Evolutionary conservation across 2,329 filamentous ascomycete genomes (phyloP).

Genomic region (Leptographium procerum): DNA sequence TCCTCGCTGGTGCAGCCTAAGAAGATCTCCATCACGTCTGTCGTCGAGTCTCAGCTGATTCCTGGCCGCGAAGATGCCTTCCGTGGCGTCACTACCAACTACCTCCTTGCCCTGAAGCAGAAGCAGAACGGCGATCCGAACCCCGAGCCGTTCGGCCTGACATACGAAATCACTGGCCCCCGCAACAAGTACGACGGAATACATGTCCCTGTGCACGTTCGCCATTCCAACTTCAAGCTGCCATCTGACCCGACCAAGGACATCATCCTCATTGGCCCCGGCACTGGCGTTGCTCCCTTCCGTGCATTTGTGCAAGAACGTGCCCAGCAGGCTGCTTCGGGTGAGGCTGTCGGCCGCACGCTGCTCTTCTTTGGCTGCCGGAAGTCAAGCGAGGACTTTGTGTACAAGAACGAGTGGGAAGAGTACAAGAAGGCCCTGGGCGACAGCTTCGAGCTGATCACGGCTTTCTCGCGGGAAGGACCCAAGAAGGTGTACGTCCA

Average conservation of each 20-base stretch:
- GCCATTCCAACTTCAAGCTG: conserved; percentile 98
- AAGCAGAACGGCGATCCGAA: conserved; percentile 85
- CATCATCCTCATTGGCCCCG: conserved; percentile 90
- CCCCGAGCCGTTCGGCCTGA: conserved; percentile 72
- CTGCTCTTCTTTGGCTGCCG: conserved; percentile 94
- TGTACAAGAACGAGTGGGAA: conserved; percentile 87
- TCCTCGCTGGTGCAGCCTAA: conserved; percentile 89
- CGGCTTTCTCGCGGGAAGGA: conserved; percentile 86
- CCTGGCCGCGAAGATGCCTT: conserved; percentile 67
- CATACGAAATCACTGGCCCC: conserved; percentile 78
- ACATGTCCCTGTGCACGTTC: conserved; percentile 87
- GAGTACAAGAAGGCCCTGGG: conserved; percentile 73
- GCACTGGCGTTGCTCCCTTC: conserved; percentile 94
- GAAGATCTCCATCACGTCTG: conserved; percentile 88
- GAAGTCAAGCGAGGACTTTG: conserved; percentile 75
- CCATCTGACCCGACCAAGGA: conserved; percentile 91
- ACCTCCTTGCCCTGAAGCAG: conserved; percentile 85
- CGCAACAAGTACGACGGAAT: conserved; percentile 96
- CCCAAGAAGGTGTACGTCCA: conserved; percentile 93
- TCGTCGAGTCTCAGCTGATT: conserved; percentile 75
- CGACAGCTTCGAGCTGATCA: conserved; percentile 81
- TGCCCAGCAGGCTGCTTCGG: conserved; percentile 68
- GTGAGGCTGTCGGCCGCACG: conserved; percentile 74
- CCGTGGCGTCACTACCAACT: conserved; percentile 95
- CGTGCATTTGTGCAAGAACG: conserved; percentile 91